Conservation (phyloP, 1,284 basidiomycete species). For the Mixia osmundae region DNA sequence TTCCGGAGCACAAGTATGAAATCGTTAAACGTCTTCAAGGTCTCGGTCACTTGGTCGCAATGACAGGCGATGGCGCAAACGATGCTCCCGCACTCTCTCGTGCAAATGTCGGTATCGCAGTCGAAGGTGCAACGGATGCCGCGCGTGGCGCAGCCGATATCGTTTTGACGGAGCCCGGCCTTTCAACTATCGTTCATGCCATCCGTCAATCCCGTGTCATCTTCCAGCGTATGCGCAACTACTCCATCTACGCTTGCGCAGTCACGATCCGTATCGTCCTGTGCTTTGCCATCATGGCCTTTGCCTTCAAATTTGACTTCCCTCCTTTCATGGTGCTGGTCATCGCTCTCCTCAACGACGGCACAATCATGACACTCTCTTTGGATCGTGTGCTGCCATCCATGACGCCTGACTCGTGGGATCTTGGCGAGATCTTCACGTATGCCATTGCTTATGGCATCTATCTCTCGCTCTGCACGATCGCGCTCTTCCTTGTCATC, state of each 20-base stretch:
- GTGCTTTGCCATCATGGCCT: conserved; percentile 84
- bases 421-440: conserved; percentile 87
- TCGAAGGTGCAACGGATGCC: conserved; percentile 87
- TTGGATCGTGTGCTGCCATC: conserved; percentile 77
- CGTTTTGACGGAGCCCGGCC: conserved; percentile 80
- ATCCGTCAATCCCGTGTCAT: conserved; percentile 86
- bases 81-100: conserved; percentile 80
- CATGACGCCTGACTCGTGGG: conserved; percentile 69
- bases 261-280: conserved; percentile 97
- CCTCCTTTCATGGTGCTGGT: conserved; percentile 98
- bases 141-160: conserved; percentile 89
- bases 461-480: conserved; percentile 69
- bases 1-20: conserved; percentile 73
- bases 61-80: conserved; percentile 89
- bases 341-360: conserved; percentile 88
- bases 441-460: conserved; percentile 87
- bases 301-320: conserved; percentile 93
- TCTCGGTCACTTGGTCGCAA: conserved; percentile 30
- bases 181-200: conserved; percentile 88
- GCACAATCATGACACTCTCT: conserved; percentile 96
- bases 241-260: conserved; percentile 73
- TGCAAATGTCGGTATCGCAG: conserved; percentile 90
- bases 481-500: conserved; percentile 62
- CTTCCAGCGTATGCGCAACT: conserved; percentile 95
- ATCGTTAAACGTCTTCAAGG: conserved; percentile 82